These are phyloP conservation scores for Debaryomyces singareniensis DNA, from an alignment of 1,139 yeast genomes.

Conservation along the genomic window DNA sequence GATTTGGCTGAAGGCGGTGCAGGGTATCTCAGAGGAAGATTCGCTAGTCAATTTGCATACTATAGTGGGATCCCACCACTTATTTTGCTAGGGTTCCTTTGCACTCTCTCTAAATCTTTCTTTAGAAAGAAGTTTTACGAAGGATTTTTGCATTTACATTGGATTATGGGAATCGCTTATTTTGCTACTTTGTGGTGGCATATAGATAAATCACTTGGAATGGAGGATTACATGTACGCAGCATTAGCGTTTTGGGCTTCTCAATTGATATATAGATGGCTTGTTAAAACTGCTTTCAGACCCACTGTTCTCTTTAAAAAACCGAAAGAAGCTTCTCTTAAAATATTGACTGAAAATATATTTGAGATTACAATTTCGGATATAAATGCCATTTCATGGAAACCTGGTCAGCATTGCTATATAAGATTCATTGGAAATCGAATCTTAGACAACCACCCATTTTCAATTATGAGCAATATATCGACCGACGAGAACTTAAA, in stretches of 20 bases:
- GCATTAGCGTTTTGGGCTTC: constrained; percentile 51
- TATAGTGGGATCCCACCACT: constrained; percentile 39
- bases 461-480: constrained; percentile 43
- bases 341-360: constrained; percentile 23
- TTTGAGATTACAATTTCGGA: constrained; percentile 39
- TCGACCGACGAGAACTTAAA: constrained; percentile 27
- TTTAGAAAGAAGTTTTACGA: constrained; percentile 46
- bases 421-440: constrained; percentile 43
- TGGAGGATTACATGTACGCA: constrained; percentile 48
- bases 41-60: constrained; percentile 14
- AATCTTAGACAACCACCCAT: constrained; percentile 55
- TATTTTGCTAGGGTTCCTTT: constrained; percentile 39
- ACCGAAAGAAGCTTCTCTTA: constrained; percentile 39
- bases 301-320: constrained; percentile 38
- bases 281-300: constrained; percentile 45
- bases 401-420: constrained; percentile 57
- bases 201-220: constrained; percentile 27
- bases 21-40: constrained; percentile 11
- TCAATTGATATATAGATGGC: constrained; percentile 45
- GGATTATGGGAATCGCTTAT: constrained; percentile 53
- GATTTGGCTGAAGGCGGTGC: constrained; percentile 46
- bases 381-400: constrained; percentile 38
- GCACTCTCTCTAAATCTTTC: constrained; percentile 39
- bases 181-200: constrained; percentile 51
- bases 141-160: constrained; percentile 48